Evolutionary conservation across 2,329 filamentous ascomycete species (phyloP).

Genomic region (Gaeumannomyces sp.): DNA sequence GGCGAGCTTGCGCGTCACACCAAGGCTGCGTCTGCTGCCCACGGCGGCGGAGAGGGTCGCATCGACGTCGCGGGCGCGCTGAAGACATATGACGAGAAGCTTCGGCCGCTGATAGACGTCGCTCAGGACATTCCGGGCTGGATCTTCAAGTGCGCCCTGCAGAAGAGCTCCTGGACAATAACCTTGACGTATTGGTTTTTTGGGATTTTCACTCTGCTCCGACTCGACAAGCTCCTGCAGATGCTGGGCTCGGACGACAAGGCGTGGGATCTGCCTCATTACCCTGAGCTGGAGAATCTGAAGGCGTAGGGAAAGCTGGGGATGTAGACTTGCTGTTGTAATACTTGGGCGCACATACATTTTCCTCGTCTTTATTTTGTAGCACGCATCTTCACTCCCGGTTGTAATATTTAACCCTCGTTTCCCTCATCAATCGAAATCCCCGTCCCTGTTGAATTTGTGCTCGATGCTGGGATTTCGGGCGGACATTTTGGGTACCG

Average conservation of each 20-base stretch:
- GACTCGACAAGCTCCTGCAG: constrained; percentile 8
- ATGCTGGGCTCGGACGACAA: constrained; percentile 5
- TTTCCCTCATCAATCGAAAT: no score
- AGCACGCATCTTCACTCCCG: no score
- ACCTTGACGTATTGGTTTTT: neutral
- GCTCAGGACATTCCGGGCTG: constrained; percentile 28
- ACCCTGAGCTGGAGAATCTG: constrained; percentile 3
- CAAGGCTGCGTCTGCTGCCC: neutral
- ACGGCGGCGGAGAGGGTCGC: constrained; percentile 16
- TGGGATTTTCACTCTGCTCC: neutral
- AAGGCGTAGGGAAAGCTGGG: neutral
- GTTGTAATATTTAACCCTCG: no score
- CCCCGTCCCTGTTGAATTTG: no score
- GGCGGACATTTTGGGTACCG: no score
- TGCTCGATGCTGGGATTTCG: no score
- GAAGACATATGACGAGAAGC: constrained; percentile 34
- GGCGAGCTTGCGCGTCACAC: constrained; percentile 34
- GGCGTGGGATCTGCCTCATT: neutral
- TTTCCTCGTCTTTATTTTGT: no score
- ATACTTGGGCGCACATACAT: no score
- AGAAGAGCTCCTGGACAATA: neutral
- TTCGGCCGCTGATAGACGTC: constrained; percentile 38
- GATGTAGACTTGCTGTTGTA: no score
- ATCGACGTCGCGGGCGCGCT: constrained; percentile 28
- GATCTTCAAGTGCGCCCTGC: neutral